These are phyloP conservation scores for Angophora floribunda DNA, from an alignment of 345 rosid species.

Conservation along the genomic window DNA sequence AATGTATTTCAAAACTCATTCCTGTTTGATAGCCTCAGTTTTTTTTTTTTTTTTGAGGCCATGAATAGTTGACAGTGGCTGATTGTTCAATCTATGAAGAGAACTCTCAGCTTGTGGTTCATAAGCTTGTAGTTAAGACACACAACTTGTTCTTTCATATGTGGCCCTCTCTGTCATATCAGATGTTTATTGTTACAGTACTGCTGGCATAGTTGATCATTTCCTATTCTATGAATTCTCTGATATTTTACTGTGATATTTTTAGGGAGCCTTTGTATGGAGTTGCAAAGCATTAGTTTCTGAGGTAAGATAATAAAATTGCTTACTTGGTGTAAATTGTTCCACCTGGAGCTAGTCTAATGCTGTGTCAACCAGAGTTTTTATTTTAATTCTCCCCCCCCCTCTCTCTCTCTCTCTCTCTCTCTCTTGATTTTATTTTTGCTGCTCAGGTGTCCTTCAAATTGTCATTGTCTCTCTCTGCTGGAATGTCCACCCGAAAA, in stretches of 20 bases:
- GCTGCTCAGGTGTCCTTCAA: background rate
- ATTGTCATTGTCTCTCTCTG: background rate
- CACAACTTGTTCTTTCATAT: background rate
- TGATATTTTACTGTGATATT: slow-evolving; percentile 2
- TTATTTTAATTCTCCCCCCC: background rate
- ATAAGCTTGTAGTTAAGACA: background rate
- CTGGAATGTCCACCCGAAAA: background rate
- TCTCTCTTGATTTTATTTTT: no score
- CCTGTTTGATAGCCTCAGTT: background rate
- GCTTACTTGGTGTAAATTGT: background rate
- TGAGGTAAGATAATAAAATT: slow-evolving; percentile 45
- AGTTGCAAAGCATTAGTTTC: slow-evolving; percentile 83
- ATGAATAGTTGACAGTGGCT: background rate
- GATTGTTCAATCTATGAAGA: background rate
- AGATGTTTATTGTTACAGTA: background rate
- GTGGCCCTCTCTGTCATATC: background rate
- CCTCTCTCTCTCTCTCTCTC: no score
- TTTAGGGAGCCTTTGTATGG: slow-evolving; percentile 94
- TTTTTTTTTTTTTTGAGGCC: background rate
- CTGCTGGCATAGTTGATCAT: background rate
- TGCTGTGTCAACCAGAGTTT: background rate
- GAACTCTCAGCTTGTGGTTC: background rate
- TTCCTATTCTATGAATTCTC: background rate
- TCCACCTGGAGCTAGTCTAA: background rate
- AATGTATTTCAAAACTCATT: background rate